These are phyloP conservation scores for Adansonia gregorii DNA, from an alignment of 441 rosid genomes.

Conservation along the genomic window DNA sequence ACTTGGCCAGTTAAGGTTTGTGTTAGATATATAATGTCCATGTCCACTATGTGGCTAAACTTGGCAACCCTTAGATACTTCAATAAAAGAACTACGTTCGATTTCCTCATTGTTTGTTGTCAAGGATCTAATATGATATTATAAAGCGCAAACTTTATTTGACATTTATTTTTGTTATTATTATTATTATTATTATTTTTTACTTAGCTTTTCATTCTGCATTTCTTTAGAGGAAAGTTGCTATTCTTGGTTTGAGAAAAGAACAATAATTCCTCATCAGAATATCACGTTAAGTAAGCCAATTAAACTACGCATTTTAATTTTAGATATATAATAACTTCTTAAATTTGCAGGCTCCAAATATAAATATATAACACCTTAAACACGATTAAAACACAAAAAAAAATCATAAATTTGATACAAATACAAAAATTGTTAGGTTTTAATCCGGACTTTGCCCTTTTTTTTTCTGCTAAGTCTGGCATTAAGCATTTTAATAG, in stretches of 20 bases:
- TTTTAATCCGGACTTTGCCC: too few species aligned
- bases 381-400: too few species aligned
- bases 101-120: not conserved
- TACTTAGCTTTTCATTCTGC: constrained; percentile 1
- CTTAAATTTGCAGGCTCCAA: not conserved
- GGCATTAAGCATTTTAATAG: too few species aligned
- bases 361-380: too few species aligned
- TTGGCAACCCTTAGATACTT: not conserved
- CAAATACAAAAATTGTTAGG: too few species aligned
- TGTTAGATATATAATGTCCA: not conserved
- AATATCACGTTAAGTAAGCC: not conserved
- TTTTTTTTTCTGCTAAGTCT: too few species aligned
- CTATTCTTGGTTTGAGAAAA: not conserved
- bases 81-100: not conserved
- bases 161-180: too few species aligned
- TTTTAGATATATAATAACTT: too few species aligned
- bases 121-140: not conserved
- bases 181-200: too few species aligned
- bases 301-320: not conserved
- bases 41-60: not conserved
- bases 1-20: not conserved
- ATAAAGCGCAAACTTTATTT: not conserved
- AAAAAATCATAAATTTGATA: too few species aligned
- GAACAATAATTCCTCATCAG: not conserved
- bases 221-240: not conserved